These are phyloP conservation scores for Sarcomyxa edulis DNA, from an alignment of 768 basidiomycete species.

Conservation along the genomic window DNA sequence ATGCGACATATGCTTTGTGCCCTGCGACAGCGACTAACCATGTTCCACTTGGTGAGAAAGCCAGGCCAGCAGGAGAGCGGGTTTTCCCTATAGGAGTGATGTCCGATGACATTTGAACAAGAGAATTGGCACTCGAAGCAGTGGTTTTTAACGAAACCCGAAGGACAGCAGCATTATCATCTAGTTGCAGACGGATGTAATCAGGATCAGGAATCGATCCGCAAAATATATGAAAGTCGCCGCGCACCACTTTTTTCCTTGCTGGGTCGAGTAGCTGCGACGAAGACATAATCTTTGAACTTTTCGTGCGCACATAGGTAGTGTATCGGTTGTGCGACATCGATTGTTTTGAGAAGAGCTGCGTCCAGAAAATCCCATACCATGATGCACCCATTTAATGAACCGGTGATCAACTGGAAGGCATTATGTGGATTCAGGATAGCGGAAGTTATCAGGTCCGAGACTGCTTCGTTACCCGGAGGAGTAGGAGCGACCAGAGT, in stretches of 20 bases:
- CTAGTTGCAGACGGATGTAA: constrained; percentile 20
- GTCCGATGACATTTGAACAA: constrained; percentile 42
- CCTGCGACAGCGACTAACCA: constrained; percentile 76
- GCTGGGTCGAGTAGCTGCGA: constrained; percentile 53
- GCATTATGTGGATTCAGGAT: constrained; percentile 80
- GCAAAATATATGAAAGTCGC: constrained; percentile 6
- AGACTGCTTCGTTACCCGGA: constrained; percentile 27
- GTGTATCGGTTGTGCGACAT: constrained; percentile 63
- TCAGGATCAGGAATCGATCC: background rate
- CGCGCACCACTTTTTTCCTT: constrained; percentile 30
- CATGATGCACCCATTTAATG: constrained; percentile 76
- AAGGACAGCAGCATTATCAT: constrained; percentile 54
- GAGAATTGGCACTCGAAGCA: constrained; percentile 31
- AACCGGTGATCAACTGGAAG: constrained; percentile 85
- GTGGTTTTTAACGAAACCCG: constrained; percentile 56
- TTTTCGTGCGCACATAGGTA: constrained; percentile 66
- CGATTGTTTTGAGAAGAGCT: constrained; percentile 67
- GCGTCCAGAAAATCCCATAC: constrained; percentile 95
- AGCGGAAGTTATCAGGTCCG: constrained; percentile 64
- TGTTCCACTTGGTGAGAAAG: constrained; percentile 68
- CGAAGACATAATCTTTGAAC: constrained; percentile 66
- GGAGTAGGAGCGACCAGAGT: constrained; percentile 58
- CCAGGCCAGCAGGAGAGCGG: constrained; percentile 54
- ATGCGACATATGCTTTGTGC: constrained; percentile 73
- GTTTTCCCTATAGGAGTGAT: constrained; percentile 63